phyloP scores from a whole-genome alignment of 345 rosid genomes.

The Aquilaria yunnanensis region DNA sequence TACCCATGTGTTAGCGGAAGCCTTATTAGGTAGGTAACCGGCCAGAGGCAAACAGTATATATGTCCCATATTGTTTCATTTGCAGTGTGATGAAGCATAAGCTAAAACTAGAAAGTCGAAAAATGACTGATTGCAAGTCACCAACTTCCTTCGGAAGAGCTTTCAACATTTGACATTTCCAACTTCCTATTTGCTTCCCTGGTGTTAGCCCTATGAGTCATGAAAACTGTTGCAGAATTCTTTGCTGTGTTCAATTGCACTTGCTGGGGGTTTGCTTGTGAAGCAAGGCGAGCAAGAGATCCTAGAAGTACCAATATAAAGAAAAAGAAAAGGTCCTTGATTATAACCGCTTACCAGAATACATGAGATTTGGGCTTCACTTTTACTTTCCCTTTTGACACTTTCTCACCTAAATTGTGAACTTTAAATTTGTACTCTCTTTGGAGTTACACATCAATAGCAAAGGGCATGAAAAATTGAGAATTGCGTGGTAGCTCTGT shows the following conservation, averaged over 20 bases:
- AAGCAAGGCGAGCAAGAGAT: constrained; percentile 25
- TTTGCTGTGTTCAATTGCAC: constrained; percentile 3
- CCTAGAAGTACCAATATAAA: constrained; percentile 15
- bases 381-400: background rate
- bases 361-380: constrained; percentile 13
- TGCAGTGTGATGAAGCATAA: constrained; percentile 4
- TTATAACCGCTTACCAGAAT: constrained; percentile 38
- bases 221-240: constrained; percentile 1
- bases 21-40: background rate
- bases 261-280: constrained; percentile 27
- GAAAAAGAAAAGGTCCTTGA: constrained; percentile 31
- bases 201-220: constrained; percentile 8
- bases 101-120: constrained; percentile 4
- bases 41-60: background rate
- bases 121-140: constrained; percentile 28
- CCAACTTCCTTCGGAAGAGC: constrained; percentile 18
- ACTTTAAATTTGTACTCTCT: background rate
- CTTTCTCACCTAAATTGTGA: background rate
- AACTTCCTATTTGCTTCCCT: constrained; percentile 8
- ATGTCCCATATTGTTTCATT: constrained; percentile 3
- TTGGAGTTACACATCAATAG: background rate
- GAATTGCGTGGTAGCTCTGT: constrained; percentile 7
- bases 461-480: background rate
- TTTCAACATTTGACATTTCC: background rate
- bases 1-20: too few species aligned